Evolutionary conservation across 2,329 filamentous ascomycete species (phyloP).

Genomic region (Ophiocordyceps camponoti-floridani): DNA sequence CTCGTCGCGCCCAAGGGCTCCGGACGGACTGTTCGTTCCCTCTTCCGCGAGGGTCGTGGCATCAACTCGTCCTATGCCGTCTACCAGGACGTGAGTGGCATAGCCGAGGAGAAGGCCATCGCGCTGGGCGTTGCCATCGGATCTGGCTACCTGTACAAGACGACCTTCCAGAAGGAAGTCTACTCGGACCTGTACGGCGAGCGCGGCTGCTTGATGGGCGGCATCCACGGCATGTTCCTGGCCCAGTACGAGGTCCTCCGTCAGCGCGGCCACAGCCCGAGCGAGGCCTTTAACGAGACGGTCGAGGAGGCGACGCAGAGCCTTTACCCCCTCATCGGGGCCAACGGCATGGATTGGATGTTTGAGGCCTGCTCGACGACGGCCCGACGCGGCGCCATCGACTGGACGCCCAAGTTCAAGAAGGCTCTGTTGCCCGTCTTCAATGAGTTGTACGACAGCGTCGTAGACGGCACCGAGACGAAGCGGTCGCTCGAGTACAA

Average conservation of each 20-base stretch:
- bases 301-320: slow-evolving; percentile 98
- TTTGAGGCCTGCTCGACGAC: slow-evolving; percentile 99
- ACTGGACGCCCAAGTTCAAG: slow-evolving; percentile 98
- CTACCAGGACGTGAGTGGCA: slow-evolving; percentile 94
- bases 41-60: slow-evolving; percentile 97
- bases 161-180: slow-evolving; percentile 99
- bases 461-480: slow-evolving; percentile 84
- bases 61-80: slow-evolving; percentile 99
- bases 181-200: slow-evolving; percentile 99
- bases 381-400: slow-evolving; percentile 92
- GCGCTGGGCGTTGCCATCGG: slow-evolving; percentile 94
- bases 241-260: slow-evolving; percentile 99
- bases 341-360: slow-evolving; percentile 99
- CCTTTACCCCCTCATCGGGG: slow-evolving; percentile 92
- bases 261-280: slow-evolving; percentile 92
- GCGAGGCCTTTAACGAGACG: slow-evolving; percentile 99
- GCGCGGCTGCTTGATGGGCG: slow-evolving; percentile 98
- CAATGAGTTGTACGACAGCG: slow-evolving; percentile 88
- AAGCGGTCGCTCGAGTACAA: slow-evolving; percentile 96
- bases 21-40: slow-evolving; percentile 91
- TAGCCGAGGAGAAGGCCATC: slow-evolving; percentile 94
- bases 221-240: slow-evolving; percentile 99
- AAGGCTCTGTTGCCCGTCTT: slow-evolving; percentile 96
- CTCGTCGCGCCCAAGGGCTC: slow-evolving; percentile 98
- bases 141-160: slow-evolving; percentile 98